These are phyloP conservation scores for Podospora conica DNA, from an alignment of 495 filamentous ascomycete species.

Conservation along the genomic window DNA sequence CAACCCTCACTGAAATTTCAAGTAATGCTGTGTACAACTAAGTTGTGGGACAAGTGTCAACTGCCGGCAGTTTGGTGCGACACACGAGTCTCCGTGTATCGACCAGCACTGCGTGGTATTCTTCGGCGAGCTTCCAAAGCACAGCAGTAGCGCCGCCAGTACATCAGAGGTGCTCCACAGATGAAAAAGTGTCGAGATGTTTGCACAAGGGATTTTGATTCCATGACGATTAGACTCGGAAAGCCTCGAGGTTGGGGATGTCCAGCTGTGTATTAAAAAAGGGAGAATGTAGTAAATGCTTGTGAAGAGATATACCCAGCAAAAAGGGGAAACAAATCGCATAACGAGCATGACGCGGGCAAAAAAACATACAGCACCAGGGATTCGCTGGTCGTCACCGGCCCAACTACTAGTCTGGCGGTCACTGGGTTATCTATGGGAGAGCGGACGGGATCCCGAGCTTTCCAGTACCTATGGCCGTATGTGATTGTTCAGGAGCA, in stretches of 20 bases:
- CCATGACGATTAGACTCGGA: too few species aligned
- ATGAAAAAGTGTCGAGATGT: too few species aligned
- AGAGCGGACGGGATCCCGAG: slow-evolving; percentile 23
- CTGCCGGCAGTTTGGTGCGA: background rate
- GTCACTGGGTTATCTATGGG: slow-evolving; percentile 35
- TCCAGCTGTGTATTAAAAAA: too few species aligned
- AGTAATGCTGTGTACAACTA: background rate
- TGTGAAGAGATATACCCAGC: too few species aligned
- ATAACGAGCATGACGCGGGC: background rate
- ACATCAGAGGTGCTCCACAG: too few species aligned
- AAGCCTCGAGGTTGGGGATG: too few species aligned
- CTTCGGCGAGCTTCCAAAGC: background rate
- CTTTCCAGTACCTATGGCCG: slow-evolving; percentile 9
- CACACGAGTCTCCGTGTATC: background rate
- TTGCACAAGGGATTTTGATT: too few species aligned
- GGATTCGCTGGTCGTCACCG: slow-evolving; percentile 37
- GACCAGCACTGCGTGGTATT: background rate
- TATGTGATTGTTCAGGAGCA: background rate
- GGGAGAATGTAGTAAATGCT: too few species aligned
- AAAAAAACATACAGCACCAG: slow-evolving; percentile 19
- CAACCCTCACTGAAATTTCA: background rate
- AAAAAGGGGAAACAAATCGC: background rate
- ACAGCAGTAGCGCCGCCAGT: background rate
- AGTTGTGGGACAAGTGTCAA: background rate
- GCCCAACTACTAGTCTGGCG: slow-evolving; percentile 40